These are phyloP conservation scores for Tuber magnatum DNA, from an alignment of 495 filamentous ascomycete genomes.

Conservation along the genomic window DNA sequence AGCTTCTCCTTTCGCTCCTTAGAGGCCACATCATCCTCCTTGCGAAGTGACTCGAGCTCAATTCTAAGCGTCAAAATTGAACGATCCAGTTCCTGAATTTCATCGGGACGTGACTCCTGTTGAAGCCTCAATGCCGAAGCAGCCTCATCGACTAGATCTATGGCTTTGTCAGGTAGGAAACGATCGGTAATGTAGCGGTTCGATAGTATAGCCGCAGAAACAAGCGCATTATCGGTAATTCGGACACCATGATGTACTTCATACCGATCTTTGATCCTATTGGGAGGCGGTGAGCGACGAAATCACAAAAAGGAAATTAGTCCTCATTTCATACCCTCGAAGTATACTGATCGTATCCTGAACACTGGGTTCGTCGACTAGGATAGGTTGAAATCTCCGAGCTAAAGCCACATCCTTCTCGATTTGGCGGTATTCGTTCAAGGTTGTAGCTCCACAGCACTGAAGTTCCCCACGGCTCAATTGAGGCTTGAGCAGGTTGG, in stretches of 20 bases:
- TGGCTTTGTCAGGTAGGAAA: slow-evolving; percentile 92
- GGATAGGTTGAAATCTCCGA: slow-evolving; percentile 85
- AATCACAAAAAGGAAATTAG: slow-evolving; percentile 64
- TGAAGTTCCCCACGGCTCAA: slow-evolving; percentile 85
- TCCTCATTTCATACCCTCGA: slow-evolving; percentile 65
- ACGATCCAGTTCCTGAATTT: slow-evolving; percentile 81
- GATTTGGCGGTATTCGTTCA: slow-evolving; percentile 84
- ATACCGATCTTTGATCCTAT: slow-evolving; percentile 93
- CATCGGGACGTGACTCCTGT: slow-evolving; percentile 93
- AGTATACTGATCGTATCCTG: slow-evolving; percentile 92
- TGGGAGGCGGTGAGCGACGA: slow-evolving; percentile 85
- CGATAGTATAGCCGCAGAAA: slow-evolving; percentile 82
- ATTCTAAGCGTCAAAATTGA: slow-evolving; percentile 97
- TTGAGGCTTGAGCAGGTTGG: slow-evolving; percentile 91
- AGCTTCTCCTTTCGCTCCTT: slow-evolving; percentile 82
- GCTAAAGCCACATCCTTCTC: slow-evolving; percentile 95
- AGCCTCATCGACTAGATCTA: slow-evolving; percentile 93
- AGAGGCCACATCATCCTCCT: slow-evolving; percentile 84
- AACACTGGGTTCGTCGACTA: slow-evolving; percentile 80
- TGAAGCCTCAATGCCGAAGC: slow-evolving; percentile 83
- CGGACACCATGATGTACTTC: slow-evolving; percentile 93
- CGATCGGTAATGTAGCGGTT: slow-evolving; percentile 96
- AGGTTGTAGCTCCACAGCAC: slow-evolving; percentile 88
- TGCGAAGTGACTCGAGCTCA: slow-evolving; percentile 88
- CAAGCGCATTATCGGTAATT: slow-evolving; percentile 85